Base-by-base conservation (phyloP, 1,284 basidiomycete species). In the Termitomyces sp. region DNA sequence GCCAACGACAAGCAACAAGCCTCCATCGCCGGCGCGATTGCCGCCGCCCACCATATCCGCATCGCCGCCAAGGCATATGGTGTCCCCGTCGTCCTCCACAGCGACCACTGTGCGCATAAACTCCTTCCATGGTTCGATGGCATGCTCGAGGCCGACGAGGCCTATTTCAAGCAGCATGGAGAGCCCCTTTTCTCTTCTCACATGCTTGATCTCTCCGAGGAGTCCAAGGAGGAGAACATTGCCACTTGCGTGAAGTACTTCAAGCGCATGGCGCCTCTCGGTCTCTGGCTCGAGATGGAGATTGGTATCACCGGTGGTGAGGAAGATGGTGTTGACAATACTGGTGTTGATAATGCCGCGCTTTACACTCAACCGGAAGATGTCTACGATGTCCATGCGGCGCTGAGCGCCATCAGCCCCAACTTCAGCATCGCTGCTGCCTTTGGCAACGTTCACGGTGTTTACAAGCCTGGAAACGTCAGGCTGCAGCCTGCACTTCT, bases 251-350 rank as follows among this genome's bases (percentile, higher is more conserved):
- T 82, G 59, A 85, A 94, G 74, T 99, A 99, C 83, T 96, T 99
- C 74, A 82, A 87, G 74, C 92, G 93, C 70, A 93, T 99, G 94
- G 91, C 92, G 28, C 85, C 89, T 64, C 76, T 98, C 69, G 89
- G 90, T 61, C 78, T 93, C 66, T 99, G 94, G 94, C 93, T 99
- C 73, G 97, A 99, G 83, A 99, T 99, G 97, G 97, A 99, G 78
- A 99, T 99, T 71, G 97, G 97, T 70, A 99, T 99, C 77, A 99
- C 97, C 57, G 97, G 96, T 72, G 96, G 96, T 70, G 96, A 99
- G 75, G 96, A 99, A 76, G 96, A 99, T 69, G 96, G 96, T 72
- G 96, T 99, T 53, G 94, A 97, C 76, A 96, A 97, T 82, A 88
- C 93, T 60, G 84, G 81, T 55, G 94, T 95, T 63, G 97, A 99